Conservation (phyloP, 23 red algal genomes). For the Gracilaria vermiculophylla region DNA sequence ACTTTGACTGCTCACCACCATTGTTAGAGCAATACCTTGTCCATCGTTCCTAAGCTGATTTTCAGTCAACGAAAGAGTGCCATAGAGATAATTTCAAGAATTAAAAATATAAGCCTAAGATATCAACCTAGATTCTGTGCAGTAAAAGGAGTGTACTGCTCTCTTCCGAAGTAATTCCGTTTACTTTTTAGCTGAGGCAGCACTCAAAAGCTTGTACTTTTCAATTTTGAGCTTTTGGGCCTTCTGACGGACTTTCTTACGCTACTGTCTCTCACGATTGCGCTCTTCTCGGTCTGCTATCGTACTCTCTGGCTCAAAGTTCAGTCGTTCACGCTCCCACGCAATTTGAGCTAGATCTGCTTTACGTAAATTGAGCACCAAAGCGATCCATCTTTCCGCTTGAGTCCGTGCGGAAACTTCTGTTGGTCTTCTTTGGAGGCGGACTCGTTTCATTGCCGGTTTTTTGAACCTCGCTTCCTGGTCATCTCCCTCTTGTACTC, state of each 20-base stretch:
- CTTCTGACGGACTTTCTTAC: not conserved
- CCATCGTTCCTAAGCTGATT: too few relatives aligned
- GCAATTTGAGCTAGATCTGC: not conserved
- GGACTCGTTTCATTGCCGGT: too few relatives aligned
- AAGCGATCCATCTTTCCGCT: not conserved
- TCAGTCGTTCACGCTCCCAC: not conserved
- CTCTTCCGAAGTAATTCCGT: not conserved
- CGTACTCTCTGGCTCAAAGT: not conserved
- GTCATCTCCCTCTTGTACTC: too few relatives aligned
- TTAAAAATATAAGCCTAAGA: too few relatives aligned
- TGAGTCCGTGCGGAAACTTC: not conserved
- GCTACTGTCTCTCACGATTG: not conserved
- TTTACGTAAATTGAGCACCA: not conserved
- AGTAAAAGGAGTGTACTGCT: too few relatives aligned
- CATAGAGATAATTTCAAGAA: too few relatives aligned
- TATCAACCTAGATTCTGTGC: too few relatives aligned
- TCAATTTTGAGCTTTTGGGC: not conserved
- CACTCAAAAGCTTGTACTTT: conserved; percentile 28
- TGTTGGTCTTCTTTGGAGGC: not conserved
- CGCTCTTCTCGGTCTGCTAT: not conserved
- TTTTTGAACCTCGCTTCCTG: too few relatives aligned
- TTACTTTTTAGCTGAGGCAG: not conserved
- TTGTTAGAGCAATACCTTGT: not conserved
- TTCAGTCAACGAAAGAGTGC: too few relatives aligned
- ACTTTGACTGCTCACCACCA: not conserved